phyloP scores from a whole-genome alignment of 192 early-diverging fungal genomes.

The Tieghemiomyces parasiticus region DNA sequence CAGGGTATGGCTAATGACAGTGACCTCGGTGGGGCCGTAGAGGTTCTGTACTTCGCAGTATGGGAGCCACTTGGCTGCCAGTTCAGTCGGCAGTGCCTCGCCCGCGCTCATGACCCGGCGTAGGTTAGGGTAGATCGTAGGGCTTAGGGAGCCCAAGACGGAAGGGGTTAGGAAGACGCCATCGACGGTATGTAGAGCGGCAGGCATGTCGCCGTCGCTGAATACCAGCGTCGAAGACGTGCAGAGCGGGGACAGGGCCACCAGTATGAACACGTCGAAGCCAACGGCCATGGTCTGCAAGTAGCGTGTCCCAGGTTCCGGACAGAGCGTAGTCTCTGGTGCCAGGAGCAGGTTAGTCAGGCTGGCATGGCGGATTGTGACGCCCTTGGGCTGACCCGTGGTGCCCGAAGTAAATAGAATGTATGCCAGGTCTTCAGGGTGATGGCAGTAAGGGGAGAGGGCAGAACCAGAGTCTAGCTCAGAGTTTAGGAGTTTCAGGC shows the following conservation, averaged over 20 bases:
- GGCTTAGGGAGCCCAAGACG: not conserved
- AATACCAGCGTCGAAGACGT: not conserved
- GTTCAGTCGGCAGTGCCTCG: not conserved
- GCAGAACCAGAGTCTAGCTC: no score
- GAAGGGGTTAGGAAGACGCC: not conserved
- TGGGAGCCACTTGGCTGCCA: not conserved
- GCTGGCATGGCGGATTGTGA: not conserved
- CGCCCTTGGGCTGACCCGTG: conserved; percentile 21
- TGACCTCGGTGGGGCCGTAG: conserved; percentile 6
- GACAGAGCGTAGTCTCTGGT: not conserved
- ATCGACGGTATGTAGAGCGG: not conserved
- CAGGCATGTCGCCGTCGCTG: not conserved
- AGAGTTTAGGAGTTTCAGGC: no score
- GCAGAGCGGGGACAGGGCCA: not conserved
- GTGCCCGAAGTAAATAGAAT: no score
- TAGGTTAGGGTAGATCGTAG: not conserved
- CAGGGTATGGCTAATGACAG: not conserved
- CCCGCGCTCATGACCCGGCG: not conserved
- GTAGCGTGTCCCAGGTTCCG: not conserved
- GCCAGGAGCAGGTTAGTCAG: not conserved
- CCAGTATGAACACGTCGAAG: not conserved
- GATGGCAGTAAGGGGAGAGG: no score
- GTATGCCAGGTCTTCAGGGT: no score
- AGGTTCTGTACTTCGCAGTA: not conserved
- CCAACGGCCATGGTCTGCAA: not conserved